phyloP scores from a whole-genome alignment of 768 basidiomycete genomes.

The Suillus luteus region DNA sequence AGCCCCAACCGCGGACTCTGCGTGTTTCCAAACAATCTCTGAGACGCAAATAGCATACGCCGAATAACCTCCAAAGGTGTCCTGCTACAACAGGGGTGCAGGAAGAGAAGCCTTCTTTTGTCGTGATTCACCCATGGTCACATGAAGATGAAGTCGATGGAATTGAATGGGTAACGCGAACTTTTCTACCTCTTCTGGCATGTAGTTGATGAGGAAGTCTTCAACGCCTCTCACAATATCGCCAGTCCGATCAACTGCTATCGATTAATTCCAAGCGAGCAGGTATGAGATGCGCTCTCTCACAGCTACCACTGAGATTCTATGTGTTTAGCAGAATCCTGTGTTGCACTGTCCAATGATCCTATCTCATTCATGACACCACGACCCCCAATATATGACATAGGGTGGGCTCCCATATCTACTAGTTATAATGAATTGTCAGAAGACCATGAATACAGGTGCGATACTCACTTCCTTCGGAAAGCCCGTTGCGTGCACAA shows the following conservation, averaged over 20 bases:
- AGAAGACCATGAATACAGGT: not conserved
- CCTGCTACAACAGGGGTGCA: conserved; percentile 69
- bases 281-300: conserved; percentile 24
- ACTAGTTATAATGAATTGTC: not conserved
- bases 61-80: conserved; percentile 83
- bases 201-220: conserved; percentile 50
- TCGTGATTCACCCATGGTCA: conserved; percentile 43
- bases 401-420: conserved; percentile 83
- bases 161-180: conserved; percentile 53
- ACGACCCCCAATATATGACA: conserved; percentile 47
- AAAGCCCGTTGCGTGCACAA: conserved; percentile 86
- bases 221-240: not conserved
- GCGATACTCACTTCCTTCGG: conserved; percentile 70
- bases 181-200: conserved; percentile 47
- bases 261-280: not conserved
- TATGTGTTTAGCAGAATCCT: conserved; percentile 72
- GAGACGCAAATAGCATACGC: conserved; percentile 47
- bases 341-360: conserved; percentile 83
- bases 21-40: not conserved
- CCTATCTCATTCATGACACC: conserved; percentile 68
- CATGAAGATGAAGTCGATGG: conserved; percentile 47
- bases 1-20: conserved; percentile 31
- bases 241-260: not conserved
- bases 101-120: conserved; percentile 41
- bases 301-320: conserved; percentile 59